Evolutionary conservation across 176 grass and related monocot species (phyloP), one percentile per base, ranked within the genome.

Genomic region (Carex scoparia): DNA sequence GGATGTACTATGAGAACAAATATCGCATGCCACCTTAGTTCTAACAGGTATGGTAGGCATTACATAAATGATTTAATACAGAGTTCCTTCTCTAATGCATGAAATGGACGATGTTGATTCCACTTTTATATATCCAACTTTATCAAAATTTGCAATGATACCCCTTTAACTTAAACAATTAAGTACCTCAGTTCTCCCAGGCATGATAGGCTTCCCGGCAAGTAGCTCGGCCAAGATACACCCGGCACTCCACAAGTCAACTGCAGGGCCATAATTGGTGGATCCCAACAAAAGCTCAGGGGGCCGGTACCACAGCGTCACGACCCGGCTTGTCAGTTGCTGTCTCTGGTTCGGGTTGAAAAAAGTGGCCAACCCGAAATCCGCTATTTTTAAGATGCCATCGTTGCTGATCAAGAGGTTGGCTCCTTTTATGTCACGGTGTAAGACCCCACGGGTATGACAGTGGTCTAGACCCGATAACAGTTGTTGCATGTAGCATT

Each of bases 131-230:
- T 33, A 46, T 79, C 51, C 54, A 58, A 55, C 53, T 58, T 9
- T 0, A 31, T 57, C 31, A 35, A 58, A 32, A 79, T 58, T 79
- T 79, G 30, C 74, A 79, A 57, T 56, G 58, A 23, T 10, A 27
- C 7, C 74, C 27, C 31, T 7, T 79, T 4, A 76, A 76, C 14
- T 79, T 5, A 76, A 76, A 32, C 0, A 76, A 56, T 55, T 61
- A 46, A 70, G 6, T 93, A 99, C 97, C 97, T 99, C 97, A 55
- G 97, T 99, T 85, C 91, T 88, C 87, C 97, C 97, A 59, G 97
- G 97, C 97, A 99, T 99, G 76, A 99, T 99, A 80, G 97, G 97
- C 80, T 92, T 99, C 81, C 97, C 93, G 68, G 93, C 89, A 32
- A 99, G 84, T 87, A 99, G 85, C 75, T 99, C 97, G 0, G 97